Conservation (phyloP, 2,329 filamentous ascomycete genomes). For the Phaeosphaeria sp. region DNA sequence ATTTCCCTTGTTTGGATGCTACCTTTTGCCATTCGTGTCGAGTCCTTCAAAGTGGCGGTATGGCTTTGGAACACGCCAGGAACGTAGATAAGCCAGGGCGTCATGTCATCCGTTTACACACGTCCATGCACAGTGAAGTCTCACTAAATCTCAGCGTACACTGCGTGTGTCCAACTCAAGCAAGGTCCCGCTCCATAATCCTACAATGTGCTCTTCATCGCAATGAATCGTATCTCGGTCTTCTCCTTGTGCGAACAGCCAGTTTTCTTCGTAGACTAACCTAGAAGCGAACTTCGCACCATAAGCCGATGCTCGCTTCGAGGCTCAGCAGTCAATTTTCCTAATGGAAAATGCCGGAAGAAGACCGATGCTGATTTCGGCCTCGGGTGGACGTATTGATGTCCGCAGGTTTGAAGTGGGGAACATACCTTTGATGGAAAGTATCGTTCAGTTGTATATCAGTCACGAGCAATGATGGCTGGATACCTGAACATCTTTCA, state of each 20-base stretch:
- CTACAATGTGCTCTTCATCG: too few relatives aligned
- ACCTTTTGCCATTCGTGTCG: too few relatives aligned
- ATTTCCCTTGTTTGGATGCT: background rate
- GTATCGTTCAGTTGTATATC: background rate
- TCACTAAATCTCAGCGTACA: too few relatives aligned
- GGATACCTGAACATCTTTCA: background rate
- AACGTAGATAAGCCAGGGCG: too few relatives aligned
- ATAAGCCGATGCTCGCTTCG: background rate
- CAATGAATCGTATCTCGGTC: too few relatives aligned
- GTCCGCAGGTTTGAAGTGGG: background rate
- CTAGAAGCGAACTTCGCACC: background rate
- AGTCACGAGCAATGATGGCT: background rate
- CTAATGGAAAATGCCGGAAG: background rate
- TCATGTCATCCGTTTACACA: too few relatives aligned
- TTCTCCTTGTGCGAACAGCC: background rate
- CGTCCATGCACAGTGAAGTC: too few relatives aligned
- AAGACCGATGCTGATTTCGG: background rate
- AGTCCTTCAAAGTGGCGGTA: too few relatives aligned
- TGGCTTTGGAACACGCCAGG: too few relatives aligned
- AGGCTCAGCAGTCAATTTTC: background rate
- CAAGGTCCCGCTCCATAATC: too few relatives aligned
- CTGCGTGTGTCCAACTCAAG: too few relatives aligned
- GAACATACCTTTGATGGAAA: background rate
- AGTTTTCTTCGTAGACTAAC: background rate
- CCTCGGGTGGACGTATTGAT: background rate